Conservation (phyloP, 768 basidiomycete genomes). For the Leccinum incarnatum region DNA sequence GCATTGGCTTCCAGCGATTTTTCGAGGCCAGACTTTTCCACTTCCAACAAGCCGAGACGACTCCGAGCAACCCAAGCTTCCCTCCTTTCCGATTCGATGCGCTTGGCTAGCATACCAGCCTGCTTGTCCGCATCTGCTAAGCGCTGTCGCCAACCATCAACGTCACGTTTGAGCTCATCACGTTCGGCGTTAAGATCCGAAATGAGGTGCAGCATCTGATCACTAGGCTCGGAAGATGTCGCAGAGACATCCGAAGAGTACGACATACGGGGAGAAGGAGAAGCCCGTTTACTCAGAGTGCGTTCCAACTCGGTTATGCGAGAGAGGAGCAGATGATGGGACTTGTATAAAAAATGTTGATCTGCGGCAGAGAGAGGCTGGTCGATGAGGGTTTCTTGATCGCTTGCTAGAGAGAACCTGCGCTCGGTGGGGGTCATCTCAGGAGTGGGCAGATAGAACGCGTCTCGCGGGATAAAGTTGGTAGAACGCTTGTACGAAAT, state of each 20-base stretch:
- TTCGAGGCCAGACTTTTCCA: conserved; percentile 60
- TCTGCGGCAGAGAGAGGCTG: conserved; percentile 68
- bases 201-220: conserved; percentile 76
- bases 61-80: conserved; percentile 87
- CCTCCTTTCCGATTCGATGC: conserved; percentile 74
- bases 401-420: conserved; percentile 36
- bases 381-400: conserved; percentile 20
- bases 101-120: conserved; percentile 57
- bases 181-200: conserved; percentile 83
- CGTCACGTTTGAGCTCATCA: conserved; percentile 84
- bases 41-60: conserved; percentile 58
- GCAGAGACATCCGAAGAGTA: conserved; percentile 43
- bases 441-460: conserved; percentile 63
- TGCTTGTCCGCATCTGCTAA: conserved; percentile 77
- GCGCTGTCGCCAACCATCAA: conserved; percentile 81
- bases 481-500: conserved; percentile 68
- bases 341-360: conserved; percentile 84
- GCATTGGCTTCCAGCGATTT: conserved; percentile 42
- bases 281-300: conserved; percentile 45
- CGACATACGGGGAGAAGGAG: conserved; percentile 51
- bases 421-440: conserved; percentile 67
- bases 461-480: conserved; percentile 31
- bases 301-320: conserved; percentile 82
- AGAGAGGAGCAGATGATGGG: conserved; percentile 77
- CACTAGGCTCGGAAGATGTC: conserved; percentile 50